Base-by-base conservation (phyloP, 2,329 filamentous ascomycete genomes). In the Neonectria punicea region DNA sequence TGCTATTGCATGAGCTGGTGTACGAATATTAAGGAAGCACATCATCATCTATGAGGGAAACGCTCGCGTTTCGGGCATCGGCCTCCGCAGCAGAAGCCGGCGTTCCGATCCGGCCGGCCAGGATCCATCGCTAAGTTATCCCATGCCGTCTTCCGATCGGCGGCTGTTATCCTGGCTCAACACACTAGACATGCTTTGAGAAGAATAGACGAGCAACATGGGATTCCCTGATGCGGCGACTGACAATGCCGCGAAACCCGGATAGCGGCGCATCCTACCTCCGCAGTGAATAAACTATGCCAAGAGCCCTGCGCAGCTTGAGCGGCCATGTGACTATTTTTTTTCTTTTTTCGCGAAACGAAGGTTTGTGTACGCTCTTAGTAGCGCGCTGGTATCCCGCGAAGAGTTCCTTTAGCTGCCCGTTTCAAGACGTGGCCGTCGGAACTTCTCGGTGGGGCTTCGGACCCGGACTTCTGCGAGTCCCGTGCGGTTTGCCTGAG, bases 371-470 rank as follows among this genome's bases (percentile, higher is more conserved):
- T 34, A 36, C 22, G 49, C 30, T n/a, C n/a, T 34, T 16, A 34
- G 22, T 51, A 51, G 49, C 49, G n/a, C 4, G n/a, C n/a, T 34
- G 49, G 36, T 34, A 14, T 30, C 30, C 55, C 44, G 14, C 10
- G 30, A 43, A 25, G 18, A 28, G 30, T 20, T 7, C n/a, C 25
- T 43, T 28, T 43, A 50, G 55, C 25, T 18, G 46, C 34, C 25
- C 46, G 56, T 43, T 51, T 51, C 56, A 51, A 51, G 41, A 51
- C 34, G 46, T 58, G 56, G 34, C 44, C 9, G 46, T 51, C 56
- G 56, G 56, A 46, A 58, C 25, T 51, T 58, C 18, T 58, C 56
- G 56, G 56, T 58, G 56, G 46, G 36, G 36, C n/a, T 2, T 34
- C 34, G 9, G 44, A n/a, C 44, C 41, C 53, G 53, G 44, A 10